Base-by-base conservation (phyloP, 2,329 filamentous ascomycete species). In the Aspergillus terreus region DNA sequence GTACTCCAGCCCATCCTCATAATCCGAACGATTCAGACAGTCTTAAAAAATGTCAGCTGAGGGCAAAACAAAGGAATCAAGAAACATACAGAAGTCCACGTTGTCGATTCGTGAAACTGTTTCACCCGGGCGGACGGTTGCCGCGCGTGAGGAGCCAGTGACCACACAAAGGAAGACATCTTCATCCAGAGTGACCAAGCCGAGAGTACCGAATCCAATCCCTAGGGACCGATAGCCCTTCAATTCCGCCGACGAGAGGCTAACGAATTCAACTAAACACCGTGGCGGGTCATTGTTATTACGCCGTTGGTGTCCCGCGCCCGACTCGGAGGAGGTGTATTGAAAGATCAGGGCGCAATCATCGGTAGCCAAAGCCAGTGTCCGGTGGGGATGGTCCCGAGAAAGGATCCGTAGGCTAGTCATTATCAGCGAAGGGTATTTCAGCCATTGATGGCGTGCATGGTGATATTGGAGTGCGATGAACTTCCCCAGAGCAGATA, bases 91-190 rank as follows among this genome's bases (percentile, higher is more conserved):
- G 69, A 97, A 97, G 58, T 94, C 89, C 52, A 96, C 92, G 17
- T 82, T 84, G 54, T 85, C 81, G 62, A 97, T 97, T 69, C 86
- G 85, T 73, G 94, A 88, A 21, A 96, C 86, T 4, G 87, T 92
- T 77, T 97, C 92, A 44, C 90, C 90, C 0, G 91, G 91, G 44
- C 91, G 81, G 44, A 96, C 81, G 1, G 84, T 90, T 14, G 92
- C 92, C 5, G 92, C 90, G 55, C 86, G 84, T 17, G 83, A 81
- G 35, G 90, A 87, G 43, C 85, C 83, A 25, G 88, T 95, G 48
- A 97, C 88, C 51, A 96, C 87, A 55, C 91, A 94, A 14, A 97
- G 77, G 68, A 97, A 97, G 12, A 96, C 86, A 75, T 96, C 90
- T 53, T 84, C 81, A 56, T 85, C 84, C 56, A 95, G 81, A 0